phyloP scores from a whole-genome alignment of 2,329 filamentous ascomycete species.

The Monilinia fructigena region DNA sequence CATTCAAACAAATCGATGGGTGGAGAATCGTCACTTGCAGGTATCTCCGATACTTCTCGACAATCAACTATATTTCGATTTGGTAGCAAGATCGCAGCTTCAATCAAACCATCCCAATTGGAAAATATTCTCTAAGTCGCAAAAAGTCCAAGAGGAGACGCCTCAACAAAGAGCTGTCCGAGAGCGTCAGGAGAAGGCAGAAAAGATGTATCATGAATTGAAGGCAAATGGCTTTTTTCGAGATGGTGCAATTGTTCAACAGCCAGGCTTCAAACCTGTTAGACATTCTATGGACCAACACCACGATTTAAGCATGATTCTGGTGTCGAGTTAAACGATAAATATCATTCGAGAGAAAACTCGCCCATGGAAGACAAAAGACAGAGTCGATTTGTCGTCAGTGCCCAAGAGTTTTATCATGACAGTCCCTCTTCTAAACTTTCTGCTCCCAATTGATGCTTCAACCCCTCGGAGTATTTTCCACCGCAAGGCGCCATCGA shows the following conservation, averaged over 20 bases:
- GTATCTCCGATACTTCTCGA: constrained; percentile 39
- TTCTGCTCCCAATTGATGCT: constrained; percentile 19
- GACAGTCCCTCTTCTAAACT: constrained; percentile 26
- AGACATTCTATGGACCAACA: constrained; percentile 13
- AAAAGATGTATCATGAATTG: constrained; percentile 53
- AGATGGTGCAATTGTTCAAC: constrained; percentile 38
- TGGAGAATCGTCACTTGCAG: constrained; percentile 31
- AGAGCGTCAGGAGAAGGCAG: constrained; percentile 47
- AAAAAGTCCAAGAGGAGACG: constrained; percentile 43
- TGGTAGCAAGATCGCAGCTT: constrained; percentile 52
- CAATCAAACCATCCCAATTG: constrained; percentile 55
- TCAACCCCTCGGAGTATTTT: constrained; percentile 29
- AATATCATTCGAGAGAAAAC: constrained; percentile 20
- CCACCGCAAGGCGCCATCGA: constrained; percentile 34
- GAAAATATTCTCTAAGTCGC: constrained; percentile 41
- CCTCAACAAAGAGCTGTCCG: constrained; percentile 46
- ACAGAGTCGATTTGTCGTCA: constrained; percentile 33
- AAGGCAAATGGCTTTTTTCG: constrained; percentile 50
- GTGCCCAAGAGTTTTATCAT: constrained; percentile 25
- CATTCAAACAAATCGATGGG: constrained; percentile 26
- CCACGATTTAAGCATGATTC: constrained; percentile 35
- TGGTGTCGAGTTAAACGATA: constrained; percentile 31
- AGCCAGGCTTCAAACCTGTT: constrained; percentile 24
- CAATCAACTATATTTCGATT: constrained; percentile 53
- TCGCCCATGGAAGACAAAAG: constrained; percentile 35